Percentiles rank a stretch among this genome's conserved stretches.
These are phyloP conservation scores for Coemansia sp. DNA, from an alignment of 192 early-diverging fungal genomes.

Conservation along the genomic window DNA sequence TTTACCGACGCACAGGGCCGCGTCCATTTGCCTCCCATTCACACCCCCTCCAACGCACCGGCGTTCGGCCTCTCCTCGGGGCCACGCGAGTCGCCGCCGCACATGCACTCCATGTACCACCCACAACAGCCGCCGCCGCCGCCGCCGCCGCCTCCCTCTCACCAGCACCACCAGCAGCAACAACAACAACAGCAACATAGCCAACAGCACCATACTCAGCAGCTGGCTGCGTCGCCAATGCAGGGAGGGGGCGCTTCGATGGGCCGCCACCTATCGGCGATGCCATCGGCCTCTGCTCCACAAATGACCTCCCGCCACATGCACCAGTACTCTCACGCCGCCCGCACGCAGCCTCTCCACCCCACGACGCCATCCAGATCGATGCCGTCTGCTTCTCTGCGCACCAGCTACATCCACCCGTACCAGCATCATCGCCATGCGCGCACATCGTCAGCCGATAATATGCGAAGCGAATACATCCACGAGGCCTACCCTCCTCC, in stretches of 20 bases:
- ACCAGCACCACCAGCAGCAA: not conserved
- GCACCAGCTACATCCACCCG: not conserved
- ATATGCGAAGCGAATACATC: not conserved
- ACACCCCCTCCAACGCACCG: not conserved
- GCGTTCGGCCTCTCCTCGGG: not conserved
- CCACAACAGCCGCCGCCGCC: not conserved
- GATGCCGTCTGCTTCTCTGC: not conserved
- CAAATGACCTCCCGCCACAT: not conserved
- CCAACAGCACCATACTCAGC: not conserved
- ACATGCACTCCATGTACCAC: not conserved
- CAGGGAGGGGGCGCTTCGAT: too few relatives aligned
- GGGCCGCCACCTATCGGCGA: not conserved
- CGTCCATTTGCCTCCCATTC: conserved; percentile 42
- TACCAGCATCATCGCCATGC: not conserved
- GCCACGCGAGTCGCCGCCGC: conserved; percentile 2
- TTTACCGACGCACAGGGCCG: conserved; percentile 39
- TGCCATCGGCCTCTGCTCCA: not conserved
- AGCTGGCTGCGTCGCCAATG: not conserved
- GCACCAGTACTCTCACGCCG: not conserved
- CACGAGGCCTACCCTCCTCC: not conserved
- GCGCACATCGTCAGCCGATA: conserved; percentile 2
- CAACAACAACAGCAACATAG: not conserved
- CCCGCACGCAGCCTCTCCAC: not conserved
- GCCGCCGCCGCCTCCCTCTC: not conserved
- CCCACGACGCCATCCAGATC: not conserved